These are phyloP conservation scores for Porphyridium purpureum DNA, from an alignment of 23 red algal species.

Conservation along the genomic window DNA sequence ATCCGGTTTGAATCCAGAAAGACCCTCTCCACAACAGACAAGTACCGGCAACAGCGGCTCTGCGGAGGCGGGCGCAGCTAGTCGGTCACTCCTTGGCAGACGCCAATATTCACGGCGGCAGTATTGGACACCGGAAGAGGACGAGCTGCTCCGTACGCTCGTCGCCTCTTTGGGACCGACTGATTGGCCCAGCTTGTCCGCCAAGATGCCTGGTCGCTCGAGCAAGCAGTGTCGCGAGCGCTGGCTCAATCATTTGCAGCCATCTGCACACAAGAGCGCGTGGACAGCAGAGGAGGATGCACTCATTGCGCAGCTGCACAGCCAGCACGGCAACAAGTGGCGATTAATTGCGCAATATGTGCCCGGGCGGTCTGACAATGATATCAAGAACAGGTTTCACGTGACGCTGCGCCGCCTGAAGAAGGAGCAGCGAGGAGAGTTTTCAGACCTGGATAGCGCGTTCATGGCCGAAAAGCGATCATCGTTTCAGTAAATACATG, in stretches of 20 bases:
- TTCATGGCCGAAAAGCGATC: too few species aligned
- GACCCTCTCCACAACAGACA: too few species aligned
- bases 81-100: too few species aligned
- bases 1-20: too few species aligned
- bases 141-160: conserved; percentile 55
- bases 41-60: too few species aligned
- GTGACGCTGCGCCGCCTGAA: conserved; percentile 33
- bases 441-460: too few species aligned
- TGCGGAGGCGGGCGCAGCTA: too few species aligned
- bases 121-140: conserved; percentile 82
- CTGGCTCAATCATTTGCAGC: conserved; percentile 88
- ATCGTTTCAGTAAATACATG: too few species aligned
- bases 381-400: conserved; percentile 94
- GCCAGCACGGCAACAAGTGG: conserved; percentile 82
- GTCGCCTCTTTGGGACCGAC: conserved; percentile 29
- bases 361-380: conserved; percentile 83
- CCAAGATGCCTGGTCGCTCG: conserved; percentile 49
- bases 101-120: too few species aligned
- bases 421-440: too few species aligned
- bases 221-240: conserved; percentile 95
- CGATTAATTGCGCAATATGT: conserved; percentile 59
- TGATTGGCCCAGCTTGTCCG: conserved; percentile 68
- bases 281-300: conserved; percentile 90
- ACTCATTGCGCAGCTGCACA: conserved; percentile 45
- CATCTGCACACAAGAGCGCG: conserved; percentile 57